Evolutionary conservation across 31 red algal genomes (phyloP).

Genomic region (Asparagopsis taxiformis): DNA sequence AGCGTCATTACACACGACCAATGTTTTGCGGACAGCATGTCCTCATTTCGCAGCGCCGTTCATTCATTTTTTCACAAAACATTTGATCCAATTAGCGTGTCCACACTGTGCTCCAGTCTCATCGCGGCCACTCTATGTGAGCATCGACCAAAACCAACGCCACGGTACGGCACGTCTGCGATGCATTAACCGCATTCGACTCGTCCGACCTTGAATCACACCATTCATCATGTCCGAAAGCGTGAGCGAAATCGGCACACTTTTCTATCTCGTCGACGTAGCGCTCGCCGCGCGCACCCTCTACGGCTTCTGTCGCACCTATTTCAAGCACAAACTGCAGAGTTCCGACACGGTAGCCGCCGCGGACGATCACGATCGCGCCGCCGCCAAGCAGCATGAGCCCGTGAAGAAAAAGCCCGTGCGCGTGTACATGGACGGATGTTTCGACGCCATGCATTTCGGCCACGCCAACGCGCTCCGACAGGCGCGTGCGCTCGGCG

Average conservation of each 20-base stretch:
- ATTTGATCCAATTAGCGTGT: too few species aligned
- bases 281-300: slow-evolving; percentile 58
- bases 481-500: slow-evolving; percentile 87
- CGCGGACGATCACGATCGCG: neutral
- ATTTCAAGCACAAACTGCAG: slow-evolving; percentile 60
- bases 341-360: slow-evolving; percentile 5
- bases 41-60: too few species aligned
- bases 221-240: slow-evolving; percentile 26
- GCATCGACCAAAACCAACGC: too few species aligned
- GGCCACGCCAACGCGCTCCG: slow-evolving; percentile 97
- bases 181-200: too few species aligned
- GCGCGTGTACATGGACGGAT: slow-evolving; percentile 98
- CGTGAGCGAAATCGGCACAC: slow-evolving; percentile 29
- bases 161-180: too few species aligned
- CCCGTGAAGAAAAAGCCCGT: slow-evolving; percentile 45
- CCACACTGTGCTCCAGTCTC: too few species aligned
- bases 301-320: slow-evolving; percentile 76
- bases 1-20: too few species aligned
- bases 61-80: too few species aligned
- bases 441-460: slow-evolving; percentile 99
- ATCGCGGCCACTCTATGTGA: too few species aligned
- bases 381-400: slow-evolving; percentile 6
- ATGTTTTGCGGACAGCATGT: too few species aligned
- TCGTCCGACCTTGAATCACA: too few species aligned
- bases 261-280: slow-evolving; percentile 48